Conservation (phyloP, 192 early-diverging fungal genomes). For the Neocallimastix lanati region DNA sequence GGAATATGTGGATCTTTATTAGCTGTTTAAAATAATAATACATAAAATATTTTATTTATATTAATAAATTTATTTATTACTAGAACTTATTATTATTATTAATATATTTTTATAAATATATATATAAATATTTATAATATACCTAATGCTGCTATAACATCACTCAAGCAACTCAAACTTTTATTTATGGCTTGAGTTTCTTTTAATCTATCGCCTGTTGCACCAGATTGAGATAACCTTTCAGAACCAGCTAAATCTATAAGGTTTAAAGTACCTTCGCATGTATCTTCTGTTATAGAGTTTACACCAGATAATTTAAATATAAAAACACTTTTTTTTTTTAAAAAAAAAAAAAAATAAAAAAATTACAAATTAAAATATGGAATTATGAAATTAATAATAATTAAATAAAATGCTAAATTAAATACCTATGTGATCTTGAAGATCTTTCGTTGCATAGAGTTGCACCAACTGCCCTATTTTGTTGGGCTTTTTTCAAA, state of each 20-base stretch:
- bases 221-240: slow-evolving; percentile 59
- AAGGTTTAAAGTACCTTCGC: slow-evolving; percentile 64
- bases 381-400: too few species aligned
- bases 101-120: too few species aligned
- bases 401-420: too few species aligned
- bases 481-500: slow-evolving; percentile 52
- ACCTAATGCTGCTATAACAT: slow-evolving; percentile 61
- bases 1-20: slow-evolving; percentile 67
- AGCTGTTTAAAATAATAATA: slow-evolving; percentile 15
- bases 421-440: slow-evolving; percentile 71
- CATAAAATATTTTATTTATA: too few species aligned
- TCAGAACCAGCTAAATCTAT: slow-evolving; percentile 93
- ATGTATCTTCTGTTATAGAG: slow-evolving; percentile 46
- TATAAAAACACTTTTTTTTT: slow-evolving; percentile 62
- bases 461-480: slow-evolving; percentile 81
- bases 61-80: too few species aligned
- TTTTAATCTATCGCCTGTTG: slow-evolving; percentile 68
- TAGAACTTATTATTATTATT: too few species aligned
- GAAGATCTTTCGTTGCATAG: slow-evolving; percentile 87
- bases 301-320: slow-evolving; percentile 60
- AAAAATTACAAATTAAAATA: too few species aligned
- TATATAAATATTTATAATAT: too few species aligned
- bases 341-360: too few species aligned
- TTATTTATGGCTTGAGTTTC: slow-evolving; percentile 94
- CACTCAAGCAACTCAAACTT: slow-evolving; percentile 67